Base-by-base conservation (phyloP, 225 moss, liverwort and hornwort species). In the Anthoceros angustus region DNA sequence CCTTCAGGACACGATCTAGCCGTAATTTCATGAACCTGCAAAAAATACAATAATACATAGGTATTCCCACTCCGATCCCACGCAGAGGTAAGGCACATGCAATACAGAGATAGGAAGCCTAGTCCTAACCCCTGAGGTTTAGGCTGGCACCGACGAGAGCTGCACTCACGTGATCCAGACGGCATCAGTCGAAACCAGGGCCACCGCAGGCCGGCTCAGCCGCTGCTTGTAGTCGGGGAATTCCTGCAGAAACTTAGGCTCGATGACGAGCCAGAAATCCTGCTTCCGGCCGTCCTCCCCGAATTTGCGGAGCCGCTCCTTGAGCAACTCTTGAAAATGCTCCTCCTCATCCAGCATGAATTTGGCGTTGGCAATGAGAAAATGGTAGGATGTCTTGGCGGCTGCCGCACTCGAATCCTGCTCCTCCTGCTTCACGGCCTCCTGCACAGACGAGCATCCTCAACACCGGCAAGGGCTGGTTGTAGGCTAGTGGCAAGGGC, bases 281-380 rank as follows among this genome's bases (percentile, higher is more conserved):
- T 84, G 80, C 46, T 84, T 85, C 77, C 72, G 85, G 40, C 75
- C 73, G 64, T 80, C 77, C 72, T 90, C 94, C 6, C 80, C 86
- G 39, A 88, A 95, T 70, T 88, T 55, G 21, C 94, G 86, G 64
- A 82, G 39, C 21, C 88, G 86, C 70, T 95, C 94, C 39, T 79
- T 74, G 84, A 95, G 79, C 74, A 86, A 72, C 80, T 93, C 93
- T 76, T 93, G 93, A 63, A 93, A 93, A 61, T 93, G 93, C 76
- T 93, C 93, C 70, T 93, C 93, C 20, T 90, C 93, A 62, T 93
- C 90, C 40, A 93, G 77, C 90, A 93, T 79, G 64, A 93, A 93
- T 78, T 89, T 87, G 32, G 93, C 93, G 61, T 87, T 90, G 49
- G 93, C 93, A 26, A 93, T 74, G 64, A 93, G 69, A 67, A 86